Evolutionary conservation across 1,139 yeast species (phyloP).

Genomic region (Suhomyces kunorum): DNA sequence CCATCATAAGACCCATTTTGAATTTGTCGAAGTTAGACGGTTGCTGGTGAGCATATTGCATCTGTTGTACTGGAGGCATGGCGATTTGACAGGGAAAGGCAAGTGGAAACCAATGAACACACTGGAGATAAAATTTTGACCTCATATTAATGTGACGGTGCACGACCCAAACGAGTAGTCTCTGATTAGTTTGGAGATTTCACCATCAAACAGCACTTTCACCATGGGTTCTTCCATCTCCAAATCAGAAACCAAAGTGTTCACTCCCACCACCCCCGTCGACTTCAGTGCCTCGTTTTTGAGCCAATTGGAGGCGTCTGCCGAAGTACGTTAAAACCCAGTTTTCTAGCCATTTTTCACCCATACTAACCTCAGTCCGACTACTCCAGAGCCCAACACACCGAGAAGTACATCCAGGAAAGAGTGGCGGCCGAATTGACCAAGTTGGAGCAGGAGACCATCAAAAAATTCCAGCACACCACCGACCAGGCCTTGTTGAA

Average conservation of each 20-base stretch:
- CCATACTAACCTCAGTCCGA: conserved; percentile 53
- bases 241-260: conserved; percentile 64
- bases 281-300: conserved; percentile 71
- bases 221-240: conserved; percentile 59
- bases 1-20: conserved; percentile 98
- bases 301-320: conserved; percentile 67
- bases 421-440: conserved; percentile 68
- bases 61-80: conserved; percentile 88
- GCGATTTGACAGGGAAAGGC: conserved; percentile 3
- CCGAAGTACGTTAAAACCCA: conserved; percentile 49
- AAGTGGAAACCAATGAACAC: background rate
- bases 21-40: conserved; percentile 93
- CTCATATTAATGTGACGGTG: conserved; percentile 3
- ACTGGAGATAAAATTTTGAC: conserved; percentile 5
- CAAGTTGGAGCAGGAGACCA: conserved; percentile 60
- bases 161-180: conserved; percentile 12
- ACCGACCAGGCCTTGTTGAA: conserved; percentile 45
- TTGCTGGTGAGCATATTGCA: conserved; percentile 69
- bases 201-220: conserved; percentile 1
- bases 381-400: conserved; percentile 76
- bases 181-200: conserved; percentile 5
- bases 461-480: conserved; percentile 54
- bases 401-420: conserved; percentile 77
- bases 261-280: conserved; percentile 71
- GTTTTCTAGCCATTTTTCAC: background rate